Evolutionary conservation across 1,139 yeast species (phyloP).

Genomic region (Yamadazyma sp.): DNA sequence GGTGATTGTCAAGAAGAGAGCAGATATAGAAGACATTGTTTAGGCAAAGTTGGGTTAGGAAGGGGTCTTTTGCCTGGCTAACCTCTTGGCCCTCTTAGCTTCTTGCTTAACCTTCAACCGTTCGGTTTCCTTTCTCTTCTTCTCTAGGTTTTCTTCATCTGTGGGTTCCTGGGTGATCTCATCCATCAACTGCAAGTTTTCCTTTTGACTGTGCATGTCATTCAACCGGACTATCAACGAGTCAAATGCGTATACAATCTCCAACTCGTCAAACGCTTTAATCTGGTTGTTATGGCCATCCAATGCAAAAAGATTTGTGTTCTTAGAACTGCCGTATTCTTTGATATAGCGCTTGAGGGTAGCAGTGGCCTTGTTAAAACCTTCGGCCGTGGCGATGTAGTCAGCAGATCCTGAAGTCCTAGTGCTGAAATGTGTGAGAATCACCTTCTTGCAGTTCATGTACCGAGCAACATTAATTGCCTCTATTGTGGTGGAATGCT

Average conservation of each 20-base stretch:
- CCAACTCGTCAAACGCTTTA: conserved; percentile 27
- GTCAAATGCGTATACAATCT: conserved; percentile 45
- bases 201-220: conserved; percentile 18
- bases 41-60: not conserved
- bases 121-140: conserved; percentile 23
- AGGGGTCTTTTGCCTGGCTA: conserved; percentile 16
- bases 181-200: conserved; percentile 14
- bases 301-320: conserved; percentile 28
- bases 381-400: conserved; percentile 26
- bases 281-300: conserved; percentile 13
- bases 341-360: conserved; percentile 27
- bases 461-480: conserved; percentile 68
- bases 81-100: conserved; percentile 33
- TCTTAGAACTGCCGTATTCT: conserved; percentile 16
- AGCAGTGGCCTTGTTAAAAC: conserved; percentile 22
- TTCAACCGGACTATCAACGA: conserved; percentile 34
- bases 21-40: not conserved
- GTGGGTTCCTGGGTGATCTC: conserved; percentile 19
- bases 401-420: conserved; percentile 74
- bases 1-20: too few relatives aligned
- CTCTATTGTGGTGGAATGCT: conserved; percentile 89
- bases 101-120: conserved; percentile 34
- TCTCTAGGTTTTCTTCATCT: conserved; percentile 16
- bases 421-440: conserved; percentile 91
- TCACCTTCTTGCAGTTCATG: conserved; percentile 71